Evolutionary conservation across 768 basidiomycete species (phyloP).

Genomic region (Imleria badia): DNA sequence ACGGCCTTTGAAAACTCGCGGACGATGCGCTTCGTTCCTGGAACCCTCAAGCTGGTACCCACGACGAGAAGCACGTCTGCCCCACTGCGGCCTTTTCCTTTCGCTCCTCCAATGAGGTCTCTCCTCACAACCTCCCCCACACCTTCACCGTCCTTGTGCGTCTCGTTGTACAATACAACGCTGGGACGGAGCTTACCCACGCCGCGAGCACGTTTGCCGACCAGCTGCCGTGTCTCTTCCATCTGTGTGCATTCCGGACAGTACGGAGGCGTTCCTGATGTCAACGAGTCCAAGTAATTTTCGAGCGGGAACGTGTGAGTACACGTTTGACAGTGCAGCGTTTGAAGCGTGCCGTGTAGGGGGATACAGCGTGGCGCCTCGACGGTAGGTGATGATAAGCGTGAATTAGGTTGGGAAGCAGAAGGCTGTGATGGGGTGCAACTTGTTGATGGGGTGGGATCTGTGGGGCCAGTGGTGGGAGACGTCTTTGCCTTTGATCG

Average conservation of each 20-base stretch:
- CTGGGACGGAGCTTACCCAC: conserved; percentile 81
- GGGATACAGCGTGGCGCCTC: conserved; percentile 83
- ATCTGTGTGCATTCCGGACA: conserved; percentile 79
- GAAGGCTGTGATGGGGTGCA: conserved; percentile 17
- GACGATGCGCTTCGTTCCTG: conserved; percentile 89
- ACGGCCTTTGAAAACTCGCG: conserved; percentile 84
- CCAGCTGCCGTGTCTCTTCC: conserved; percentile 65
- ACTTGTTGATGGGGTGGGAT: conserved; percentile 11
- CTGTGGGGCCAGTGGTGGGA: conserved; percentile 12
- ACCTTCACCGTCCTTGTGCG: conserved; percentile 81
- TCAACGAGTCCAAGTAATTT: conserved; percentile 58
- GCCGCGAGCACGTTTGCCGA: conserved; percentile 77
- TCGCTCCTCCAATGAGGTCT: conserved; percentile 72
- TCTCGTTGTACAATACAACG: conserved; percentile 89
- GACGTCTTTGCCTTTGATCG: conserved; percentile 46
- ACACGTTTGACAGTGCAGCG: conserved; percentile 80
- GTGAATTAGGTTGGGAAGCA: conserved; percentile 28
- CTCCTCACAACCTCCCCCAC: conserved; percentile 82
- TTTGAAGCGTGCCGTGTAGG: conserved; percentile 81
- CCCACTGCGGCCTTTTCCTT: conserved; percentile 65
- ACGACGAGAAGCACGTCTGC: conserved; percentile 88
- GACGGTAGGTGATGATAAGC: conserved; percentile 50
- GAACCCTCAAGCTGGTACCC: conserved; percentile 85
- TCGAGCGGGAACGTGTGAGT: conserved; percentile 67
- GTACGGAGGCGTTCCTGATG: conserved; percentile 60